Evolutionary conservation across 176 grass and related monocot genomes (phyloP).

Genomic region (Musa itinerans): DNA sequence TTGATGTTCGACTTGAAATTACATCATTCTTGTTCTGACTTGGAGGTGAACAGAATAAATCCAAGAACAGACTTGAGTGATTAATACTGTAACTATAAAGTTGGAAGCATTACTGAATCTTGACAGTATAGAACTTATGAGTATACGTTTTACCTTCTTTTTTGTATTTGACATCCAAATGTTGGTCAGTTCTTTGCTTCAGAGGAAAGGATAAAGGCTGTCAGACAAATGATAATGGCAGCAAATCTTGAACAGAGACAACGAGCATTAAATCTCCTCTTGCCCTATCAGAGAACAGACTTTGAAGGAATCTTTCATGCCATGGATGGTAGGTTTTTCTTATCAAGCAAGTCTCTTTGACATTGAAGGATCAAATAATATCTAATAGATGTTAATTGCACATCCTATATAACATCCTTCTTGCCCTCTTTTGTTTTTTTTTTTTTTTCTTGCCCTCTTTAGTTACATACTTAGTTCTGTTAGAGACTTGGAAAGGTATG

Average conservation of each 20-base stretch:
- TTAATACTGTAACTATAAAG: no score
- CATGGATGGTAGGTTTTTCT: constrained; percentile 60
- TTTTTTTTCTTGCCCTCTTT: not conserved
- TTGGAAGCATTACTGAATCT: no score
- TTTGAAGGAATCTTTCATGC: constrained; percentile 97
- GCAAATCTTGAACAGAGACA: constrained; percentile 67
- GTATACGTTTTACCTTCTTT: no score
- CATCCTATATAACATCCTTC: not conserved
- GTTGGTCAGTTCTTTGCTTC: constrained; percentile 90
- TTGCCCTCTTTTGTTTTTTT: not conserved
- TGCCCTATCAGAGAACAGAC: constrained; percentile 92
- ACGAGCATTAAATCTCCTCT: constrained; percentile 66
- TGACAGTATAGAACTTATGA: no score
- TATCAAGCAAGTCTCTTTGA: not conserved
- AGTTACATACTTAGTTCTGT: not conserved
- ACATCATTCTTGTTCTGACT: not conserved
- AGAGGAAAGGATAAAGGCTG: constrained; percentile 94
- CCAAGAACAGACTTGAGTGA: no score
- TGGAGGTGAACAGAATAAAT: not conserved
- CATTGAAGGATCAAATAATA: not conserved
- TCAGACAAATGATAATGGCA: constrained; percentile 99
- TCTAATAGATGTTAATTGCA: not conserved
- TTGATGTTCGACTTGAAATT: not conserved
- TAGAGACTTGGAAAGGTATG: not conserved
- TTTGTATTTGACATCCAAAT: not conserved